Percentiles rank a stretch among this genome's conserved stretches.
These are phyloP conservation scores for Aspergillus japonicus DNA, from an alignment of 2,329 filamentous ascomycete genomes.

Conservation along the genomic window DNA sequence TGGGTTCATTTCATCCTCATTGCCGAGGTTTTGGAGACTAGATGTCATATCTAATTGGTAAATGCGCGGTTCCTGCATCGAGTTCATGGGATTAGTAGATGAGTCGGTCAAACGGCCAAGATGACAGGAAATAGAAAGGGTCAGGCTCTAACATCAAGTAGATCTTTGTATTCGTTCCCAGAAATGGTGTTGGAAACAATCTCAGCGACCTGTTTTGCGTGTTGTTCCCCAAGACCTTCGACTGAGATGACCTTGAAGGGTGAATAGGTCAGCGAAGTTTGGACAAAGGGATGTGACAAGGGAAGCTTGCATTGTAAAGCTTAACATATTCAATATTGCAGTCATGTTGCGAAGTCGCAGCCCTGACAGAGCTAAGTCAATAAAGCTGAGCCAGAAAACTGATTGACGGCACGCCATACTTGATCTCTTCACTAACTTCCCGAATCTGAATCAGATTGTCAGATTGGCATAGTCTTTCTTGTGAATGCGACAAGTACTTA, in stretches of 20 bases:
- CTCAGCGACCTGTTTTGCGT: slow-evolving; percentile 11
- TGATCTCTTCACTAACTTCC: slow-evolving; percentile 25
- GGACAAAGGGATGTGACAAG: too few relatives aligned
- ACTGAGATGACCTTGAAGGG: slow-evolving; percentile 26
- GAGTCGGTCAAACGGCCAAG: not conserved
- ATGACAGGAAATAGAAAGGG: not conserved
- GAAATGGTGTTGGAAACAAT: slow-evolving; percentile 28
- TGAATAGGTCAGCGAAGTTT: not conserved
- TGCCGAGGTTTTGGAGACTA: slow-evolving; percentile 11
- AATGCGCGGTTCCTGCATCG: slow-evolving; percentile 28
- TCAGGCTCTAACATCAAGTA: slow-evolving; percentile 30
- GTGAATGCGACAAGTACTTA: slow-evolving; percentile 15
- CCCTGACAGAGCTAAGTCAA: slow-evolving; percentile 12
- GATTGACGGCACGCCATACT: slow-evolving; percentile 15
- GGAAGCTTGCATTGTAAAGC: slow-evolving; percentile 23
- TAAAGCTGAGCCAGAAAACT: not conserved
- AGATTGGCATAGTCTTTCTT: slow-evolving; percentile 3
- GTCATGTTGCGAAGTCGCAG: slow-evolving; percentile 5
- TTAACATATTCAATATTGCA: slow-evolving; percentile 25
- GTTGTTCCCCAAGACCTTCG: slow-evolving; percentile 20
- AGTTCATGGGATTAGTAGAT: not conserved
- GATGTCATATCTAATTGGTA: slow-evolving; percentile 25
- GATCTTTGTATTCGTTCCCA: slow-evolving; percentile 30
- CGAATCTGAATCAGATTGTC: slow-evolving; percentile 17
- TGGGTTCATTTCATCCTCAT: slow-evolving; percentile 11